Percentiles rank a stretch among this genome's conserved stretches.
phyloP scores from a whole-genome alignment of 495 filamentous ascomycete species.

The Penicillium dipodomyicola region DNA sequence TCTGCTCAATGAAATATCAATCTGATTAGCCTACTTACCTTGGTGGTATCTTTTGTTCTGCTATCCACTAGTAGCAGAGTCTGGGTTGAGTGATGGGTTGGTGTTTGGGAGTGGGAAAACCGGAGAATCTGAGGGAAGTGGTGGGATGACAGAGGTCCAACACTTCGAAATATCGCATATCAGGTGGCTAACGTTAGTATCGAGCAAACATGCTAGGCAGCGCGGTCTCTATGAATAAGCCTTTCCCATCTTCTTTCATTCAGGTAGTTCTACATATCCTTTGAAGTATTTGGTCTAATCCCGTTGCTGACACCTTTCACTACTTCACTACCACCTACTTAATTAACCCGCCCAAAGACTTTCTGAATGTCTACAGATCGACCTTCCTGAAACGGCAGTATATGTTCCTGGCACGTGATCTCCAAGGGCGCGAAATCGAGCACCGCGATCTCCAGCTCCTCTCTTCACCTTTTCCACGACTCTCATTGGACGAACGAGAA shows the following conservation, averaged over 20 bases:
- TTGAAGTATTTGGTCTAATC: background rate
- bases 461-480: slow-evolving; percentile 23
- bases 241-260: background rate
- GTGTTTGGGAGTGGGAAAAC: too few relatives aligned
- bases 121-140: background rate
- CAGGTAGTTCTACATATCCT: background rate
- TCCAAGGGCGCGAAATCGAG: slow-evolving; percentile 12
- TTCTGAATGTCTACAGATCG: background rate
- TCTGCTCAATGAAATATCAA: background rate
- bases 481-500: slow-evolving; percentile 28
- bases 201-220: background rate
- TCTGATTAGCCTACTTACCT: background rate
- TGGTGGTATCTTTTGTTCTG: background rate
- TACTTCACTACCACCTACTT: background rate
- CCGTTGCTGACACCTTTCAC: background rate
- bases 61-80: background rate
- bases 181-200: background rate
- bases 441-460: slow-evolving; percentile 15
- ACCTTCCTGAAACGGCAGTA: background rate
- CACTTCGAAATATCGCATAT: background rate
- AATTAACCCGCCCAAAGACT: background rate
- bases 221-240: background rate
- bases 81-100: background rate
- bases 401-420: slow-evolving; percentile 24
- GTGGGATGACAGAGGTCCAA: background rate